phyloP scores from a whole-genome alignment of 148 eudicot genomes.

The Vaccinium myrtillus region DNA sequence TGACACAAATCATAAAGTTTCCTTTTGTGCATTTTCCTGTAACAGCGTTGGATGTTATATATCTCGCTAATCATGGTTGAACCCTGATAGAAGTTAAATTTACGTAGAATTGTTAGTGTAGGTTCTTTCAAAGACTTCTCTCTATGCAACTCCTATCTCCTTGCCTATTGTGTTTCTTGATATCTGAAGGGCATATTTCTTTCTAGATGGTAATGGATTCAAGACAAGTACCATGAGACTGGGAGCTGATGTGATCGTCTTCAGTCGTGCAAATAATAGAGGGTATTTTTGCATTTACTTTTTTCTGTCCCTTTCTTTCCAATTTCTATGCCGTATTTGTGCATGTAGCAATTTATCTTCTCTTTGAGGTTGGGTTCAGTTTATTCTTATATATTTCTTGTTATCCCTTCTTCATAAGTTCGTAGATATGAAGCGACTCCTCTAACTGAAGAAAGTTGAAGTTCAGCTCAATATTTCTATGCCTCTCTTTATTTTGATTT shows the following conservation, averaged over 20 bases:
- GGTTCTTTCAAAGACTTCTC: not conserved
- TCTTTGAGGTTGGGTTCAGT: conserved; percentile 12
- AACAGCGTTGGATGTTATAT: conserved; percentile 1
- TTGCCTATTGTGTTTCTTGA: conserved; percentile 8
- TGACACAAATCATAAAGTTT: not conserved
- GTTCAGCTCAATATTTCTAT: not conserved
- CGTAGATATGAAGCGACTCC: not conserved
- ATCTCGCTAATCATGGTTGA: conserved; percentile 1
- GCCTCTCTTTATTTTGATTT: not conserved
- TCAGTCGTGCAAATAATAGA: conserved; percentile 64
- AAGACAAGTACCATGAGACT: conserved; percentile 99
- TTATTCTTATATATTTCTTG: not conserved
- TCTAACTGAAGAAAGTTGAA: not conserved
- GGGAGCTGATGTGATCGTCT: conserved; percentile 94
- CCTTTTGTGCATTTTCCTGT: not conserved
- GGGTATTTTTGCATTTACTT: conserved; percentile 50
- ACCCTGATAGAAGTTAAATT: not conserved
- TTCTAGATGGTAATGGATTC: conserved; percentile 94
- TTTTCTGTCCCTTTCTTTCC: not conserved
- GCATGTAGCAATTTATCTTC: not conserved
- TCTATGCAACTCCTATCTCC: conserved; percentile 1
- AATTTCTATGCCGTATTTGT: conserved; percentile 6
- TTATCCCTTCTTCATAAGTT: not conserved
- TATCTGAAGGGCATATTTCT: conserved; percentile 12
- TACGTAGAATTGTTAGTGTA: not conserved